Evolutionary conservation across 2,329 filamentous ascomycete genomes (phyloP), one percentile per base, ranked within the genome.

Genomic region (Fusarium sororula): DNA sequence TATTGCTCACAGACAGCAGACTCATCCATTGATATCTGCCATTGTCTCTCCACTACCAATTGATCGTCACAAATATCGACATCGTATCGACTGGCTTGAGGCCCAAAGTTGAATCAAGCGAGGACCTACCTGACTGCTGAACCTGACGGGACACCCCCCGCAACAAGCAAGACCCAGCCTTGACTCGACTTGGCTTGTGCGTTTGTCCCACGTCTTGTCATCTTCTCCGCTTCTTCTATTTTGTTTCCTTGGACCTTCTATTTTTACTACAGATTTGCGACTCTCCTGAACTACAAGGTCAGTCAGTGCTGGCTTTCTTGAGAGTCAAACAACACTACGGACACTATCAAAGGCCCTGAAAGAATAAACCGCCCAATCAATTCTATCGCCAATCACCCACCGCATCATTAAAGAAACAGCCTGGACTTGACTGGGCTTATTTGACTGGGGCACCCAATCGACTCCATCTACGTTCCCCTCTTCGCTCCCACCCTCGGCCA

Each of bases 401-500:
- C 66, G 66, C 57, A 67, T 66, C 65, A 68, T 65, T 54, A n/a
- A 51, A 26, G 35, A 44, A 56, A 28, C 38, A 28, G 39, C 60
- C 67, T 66, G 65, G 45, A 30, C 45, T 61, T 38, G 47, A 41
- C 62, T 65, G 45, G 61, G 55, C 30, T 60, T 32, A 28, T 55
- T 55, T 42, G 61, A 64, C 70, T 63, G 68, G 71, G 56, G 72
- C 63, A 64, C 69, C 75, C 66, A 66, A 69, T 68, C 68, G 72
- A 73, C 67, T 65, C 68, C 68, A 70, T 70, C 61, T 66, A 54
- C 69, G 58, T 67, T 68, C 64, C 63, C 68, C 68, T 67, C 64
- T 68, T 68, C 57, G 57, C 68, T 68, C 70, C 70, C 74, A 68
- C 68, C 67, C 68, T 76, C 73, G 60, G 53, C 74, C 74, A 76